These are phyloP conservation scores for Periglandula ipomoeae DNA, from an alignment of 2,329 filamentous ascomycete species.

Conservation along the genomic window DNA sequence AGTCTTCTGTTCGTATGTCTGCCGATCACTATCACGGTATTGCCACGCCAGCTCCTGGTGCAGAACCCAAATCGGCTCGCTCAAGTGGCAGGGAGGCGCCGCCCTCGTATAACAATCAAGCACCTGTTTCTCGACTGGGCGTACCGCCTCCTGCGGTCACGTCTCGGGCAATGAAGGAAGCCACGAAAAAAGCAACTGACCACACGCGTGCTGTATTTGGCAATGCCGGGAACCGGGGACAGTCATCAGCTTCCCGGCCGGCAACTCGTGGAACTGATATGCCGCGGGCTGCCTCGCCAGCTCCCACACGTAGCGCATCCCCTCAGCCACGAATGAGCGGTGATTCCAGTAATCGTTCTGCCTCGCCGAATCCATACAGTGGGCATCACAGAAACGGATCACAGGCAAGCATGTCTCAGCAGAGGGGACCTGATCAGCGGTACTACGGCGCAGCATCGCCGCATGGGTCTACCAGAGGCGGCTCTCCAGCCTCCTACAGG, in stretches of 20 bases:
- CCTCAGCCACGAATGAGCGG: constrained; percentile 49
- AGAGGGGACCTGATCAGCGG: constrained; percentile 38
- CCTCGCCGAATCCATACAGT: constrained; percentile 57
- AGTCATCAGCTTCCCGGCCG: constrained; percentile 41
- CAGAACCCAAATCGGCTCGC: constrained; percentile 30
- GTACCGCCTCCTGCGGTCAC: constrained; percentile 89
- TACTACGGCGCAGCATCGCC: constrained; percentile 46
- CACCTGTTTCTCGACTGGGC: constrained; percentile 65
- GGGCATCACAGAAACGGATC: constrained; percentile 28
- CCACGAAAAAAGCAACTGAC: constrained; percentile 77
- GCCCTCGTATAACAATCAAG: constrained; percentile 66
- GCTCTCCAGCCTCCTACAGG: constrained; percentile 38
- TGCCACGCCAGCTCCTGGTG: constrained; percentile 62
- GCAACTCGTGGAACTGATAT: constrained; percentile 50
- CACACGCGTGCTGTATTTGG: constrained; percentile 74
- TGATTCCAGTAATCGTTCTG: constrained; percentile 38
- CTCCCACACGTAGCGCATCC: constrained; percentile 53
- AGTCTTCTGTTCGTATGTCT: constrained; percentile 75
- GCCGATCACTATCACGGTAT: constrained; percentile 95
- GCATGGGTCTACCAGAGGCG: constrained; percentile 34
- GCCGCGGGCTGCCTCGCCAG: constrained; percentile 57
- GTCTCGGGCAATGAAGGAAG: constrained; percentile 89
- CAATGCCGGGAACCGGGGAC: constrained; percentile 17
- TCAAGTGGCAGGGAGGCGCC: constrained; percentile 43
- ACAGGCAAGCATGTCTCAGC: constrained; percentile 30